Base-by-base conservation (phyloP, 257 asterid genomes). In the Salvia hispanica region DNA sequence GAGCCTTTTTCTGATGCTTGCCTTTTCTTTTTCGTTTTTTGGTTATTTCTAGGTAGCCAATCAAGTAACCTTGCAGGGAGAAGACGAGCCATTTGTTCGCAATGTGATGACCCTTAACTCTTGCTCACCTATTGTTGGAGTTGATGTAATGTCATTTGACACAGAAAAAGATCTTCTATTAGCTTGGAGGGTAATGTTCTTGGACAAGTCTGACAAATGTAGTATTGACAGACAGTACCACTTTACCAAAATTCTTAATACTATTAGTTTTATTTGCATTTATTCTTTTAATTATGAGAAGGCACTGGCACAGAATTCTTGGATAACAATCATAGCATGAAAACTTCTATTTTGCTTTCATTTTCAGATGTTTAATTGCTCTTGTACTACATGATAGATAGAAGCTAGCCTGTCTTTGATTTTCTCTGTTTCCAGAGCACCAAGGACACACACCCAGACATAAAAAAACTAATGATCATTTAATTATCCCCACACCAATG, bases 41-140 rank as follows among this genome's bases (percentile, higher is more conserved):
- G 69, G 69, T 65, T 78, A 52, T 80, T 73, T 76, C 67, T 76
- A 94, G 99, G 80, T 94, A 63, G 95, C 99, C 75, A 94, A 94
- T 76, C 87, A 91, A 50, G 95, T 88, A 68, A 94, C 99, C 65
- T 79, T 85, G 80, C 99, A 94, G 81, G 99, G 99, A 69, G 91
- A 86, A 76, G 87, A 82, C 48, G 95, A 91, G 74, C 97, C 99
- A 62, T 80, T 94, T 70, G 88, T 85, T 79, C 96, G 90, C 57
- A 94, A 94, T 72, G 99, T 94, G 72, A 94, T 94, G 96, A 94
- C 99, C 75, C 91, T 94, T 12, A 85, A 88, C 78, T 88, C 99
- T 61, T 94, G 99, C 77, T 75, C 99, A 56, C 95, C 97, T 3
- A 94, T 94, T 80, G 97, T 88, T 81, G 99, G 97, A 72, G 97